These are phyloP conservation scores for Yamadazyma tumulicola DNA, from an alignment of 805 yeast species.

Conservation along the genomic window DNA sequence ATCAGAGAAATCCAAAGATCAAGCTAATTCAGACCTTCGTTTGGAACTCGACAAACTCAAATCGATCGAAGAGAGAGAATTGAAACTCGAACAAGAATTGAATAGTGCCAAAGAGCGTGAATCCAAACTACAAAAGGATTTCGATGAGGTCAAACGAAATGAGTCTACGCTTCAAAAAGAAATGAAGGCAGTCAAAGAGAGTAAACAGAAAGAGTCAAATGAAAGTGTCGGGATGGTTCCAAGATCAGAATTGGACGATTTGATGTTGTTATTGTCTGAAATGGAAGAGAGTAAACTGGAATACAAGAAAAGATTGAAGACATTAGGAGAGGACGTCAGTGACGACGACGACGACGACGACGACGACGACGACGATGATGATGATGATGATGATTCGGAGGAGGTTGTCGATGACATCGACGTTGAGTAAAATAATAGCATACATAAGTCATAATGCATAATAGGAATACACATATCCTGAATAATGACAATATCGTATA, in stretches of 20 bases:
- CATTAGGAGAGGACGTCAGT: slow-evolving; percentile 57
- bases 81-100: too few relatives aligned
- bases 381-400: slow-evolving; percentile 18
- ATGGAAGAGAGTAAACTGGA: slow-evolving; percentile 63
- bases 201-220: not conserved
- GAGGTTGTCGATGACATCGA: slow-evolving; percentile 1
- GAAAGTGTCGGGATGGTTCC: slow-evolving; percentile 2
- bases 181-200: slow-evolving; percentile 1
- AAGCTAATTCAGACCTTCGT: too few relatives aligned
- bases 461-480: too few relatives aligned
- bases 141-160: not conserved
- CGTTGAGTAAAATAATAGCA: not conserved
- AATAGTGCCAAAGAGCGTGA: not conserved
- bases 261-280: slow-evolving; percentile 73
- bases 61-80: too few relatives aligned
- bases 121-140: not conserved
- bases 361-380: slow-evolving; percentile 51
- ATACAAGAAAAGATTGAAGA: slow-evolving; percentile 51
- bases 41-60: too few relatives aligned
- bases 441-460: not conserved
- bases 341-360: slow-evolving; percentile 71
- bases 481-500: too few relatives aligned
- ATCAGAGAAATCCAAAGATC: too few relatives aligned
- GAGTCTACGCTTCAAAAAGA: not conserved
- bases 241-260: slow-evolving; percentile 47